Evolutionary conservation across 139 green algal species (phyloP).

Genomic region (Picochlorum sp.): DNA sequence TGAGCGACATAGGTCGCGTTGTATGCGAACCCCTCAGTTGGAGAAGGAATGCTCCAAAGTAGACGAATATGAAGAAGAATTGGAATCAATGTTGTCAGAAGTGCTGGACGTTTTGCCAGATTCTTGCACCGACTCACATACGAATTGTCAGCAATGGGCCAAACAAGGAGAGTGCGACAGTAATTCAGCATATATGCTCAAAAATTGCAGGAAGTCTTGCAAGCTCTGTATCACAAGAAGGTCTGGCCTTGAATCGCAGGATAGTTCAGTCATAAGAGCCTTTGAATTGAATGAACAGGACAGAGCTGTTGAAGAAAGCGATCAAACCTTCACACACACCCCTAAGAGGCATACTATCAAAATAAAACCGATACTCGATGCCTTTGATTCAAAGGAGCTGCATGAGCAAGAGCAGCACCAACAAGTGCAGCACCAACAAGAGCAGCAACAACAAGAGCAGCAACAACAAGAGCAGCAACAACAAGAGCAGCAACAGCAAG

Average conservation of each 20-base stretch:
- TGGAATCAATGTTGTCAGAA: constrained; percentile 7
- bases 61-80: constrained; percentile 2
- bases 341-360: too few species aligned
- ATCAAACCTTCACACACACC: too few species aligned
- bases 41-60: constrained; percentile 47
- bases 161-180: constrained; percentile 8
- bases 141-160: constrained; percentile 11
- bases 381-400: too few species aligned
- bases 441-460: too few species aligned
- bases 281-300: too few species aligned
- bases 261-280: too few species aligned
- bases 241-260: neutral
- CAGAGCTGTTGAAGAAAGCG: too few species aligned
- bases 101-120: constrained; percentile 12
- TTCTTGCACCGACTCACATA: constrained; percentile 16
- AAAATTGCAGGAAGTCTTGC: constrained; percentile 22
- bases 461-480: too few species aligned
- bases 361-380: too few species aligned
- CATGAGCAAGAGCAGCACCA: too few species aligned
- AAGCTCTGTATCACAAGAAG: constrained; percentile 6
- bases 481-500: too few species aligned
- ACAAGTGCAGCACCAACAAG: too few species aligned
- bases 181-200: constrained; percentile 18
- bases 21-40: constrained; percentile 53
- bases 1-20: constrained; percentile 56